Conservation (phyloP, 2,329 filamentous ascomycete genomes). For the Penicillium crustosum region DNA sequence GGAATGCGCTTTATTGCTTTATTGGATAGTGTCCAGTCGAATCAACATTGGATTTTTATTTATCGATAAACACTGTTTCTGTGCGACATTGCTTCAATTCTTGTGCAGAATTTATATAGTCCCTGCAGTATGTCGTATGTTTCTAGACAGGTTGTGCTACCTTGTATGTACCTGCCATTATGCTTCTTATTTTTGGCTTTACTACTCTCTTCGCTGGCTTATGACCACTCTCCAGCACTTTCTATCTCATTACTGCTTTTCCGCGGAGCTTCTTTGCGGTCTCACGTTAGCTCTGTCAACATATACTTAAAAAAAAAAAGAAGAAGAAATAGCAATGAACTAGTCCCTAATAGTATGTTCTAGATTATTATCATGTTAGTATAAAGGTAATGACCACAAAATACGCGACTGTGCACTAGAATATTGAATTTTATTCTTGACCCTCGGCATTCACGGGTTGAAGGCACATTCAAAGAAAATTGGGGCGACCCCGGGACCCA, state of each 20-base stretch:
- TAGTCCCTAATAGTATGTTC: too few species aligned
- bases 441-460: not conserved
- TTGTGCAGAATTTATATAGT: not conserved
- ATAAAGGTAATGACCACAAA: too few species aligned
- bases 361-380: too few species aligned
- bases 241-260: not conserved
- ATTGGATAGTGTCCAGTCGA: not conserved
- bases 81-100: not conserved
- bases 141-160: not conserved
- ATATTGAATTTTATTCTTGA: not conserved
- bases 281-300: not conserved
- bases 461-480: not conserved
- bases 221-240: not conserved
- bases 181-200: not conserved
- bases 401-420: not conserved
- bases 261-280: not conserved
- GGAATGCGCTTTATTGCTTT: too few species aligned
- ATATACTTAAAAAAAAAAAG: not conserved
- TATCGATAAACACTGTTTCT: not conserved
- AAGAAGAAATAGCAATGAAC: too few species aligned
- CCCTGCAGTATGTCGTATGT: not conserved
- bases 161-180: not conserved
- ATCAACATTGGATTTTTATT: not conserved
- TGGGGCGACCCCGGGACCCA: not conserved
- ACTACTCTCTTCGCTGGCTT: not conserved